Base-by-base conservation (phyloP, 306 rosid species). In the Vigna reflexopilosa region DNA sequence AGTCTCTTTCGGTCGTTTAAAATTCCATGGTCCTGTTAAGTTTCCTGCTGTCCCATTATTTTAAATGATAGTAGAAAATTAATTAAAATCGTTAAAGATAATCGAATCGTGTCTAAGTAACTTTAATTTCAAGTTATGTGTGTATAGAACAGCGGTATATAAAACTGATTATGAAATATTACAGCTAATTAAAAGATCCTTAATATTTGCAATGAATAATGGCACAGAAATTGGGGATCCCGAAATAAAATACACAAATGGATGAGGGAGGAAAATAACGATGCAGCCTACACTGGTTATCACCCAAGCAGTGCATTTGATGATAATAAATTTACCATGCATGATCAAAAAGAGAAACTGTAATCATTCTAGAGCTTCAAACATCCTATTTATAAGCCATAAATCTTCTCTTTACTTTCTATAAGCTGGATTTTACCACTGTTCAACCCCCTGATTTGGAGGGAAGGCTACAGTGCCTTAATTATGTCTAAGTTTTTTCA, bases 171-270 rank as follows among this genome's bases (percentile, higher is more conserved):
- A 50, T 42, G 67, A 59, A 59, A 51, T 44, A 20, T 4, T 55
- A 10, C 22, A 56, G 10, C 32, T 9, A 26, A 26, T 26, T 26
- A 56, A 20, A 20, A 2, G 15, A 22, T 2, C 15, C 7, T 56
- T 56, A 56, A 22, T 20, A 56, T 16, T 56, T 56, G 50, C 50
- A 45, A 45, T 10, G 14, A 44, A 44, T 40, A 44, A 44, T 40
- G 72, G 67, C 82, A 76, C 84, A 75, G 75, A 80, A 22, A 77
- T 66, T 84, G 44, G 47, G 50, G 67, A 77, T 68, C 78, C 76
- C 70, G 34, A 57, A 22, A 45, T 49, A 19, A 58, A 30, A 19
- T 15, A 32, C 16, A 57, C 16, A 47, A 22, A 15, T 26, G 13
- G 9, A 52, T 48, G 2, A 72, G 51, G 58, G 40, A 28, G 50